These are phyloP conservation scores for Polyplosphaeria fusca DNA, from an alignment of 495 filamentous ascomycete genomes.

Conservation along the genomic window DNA sequence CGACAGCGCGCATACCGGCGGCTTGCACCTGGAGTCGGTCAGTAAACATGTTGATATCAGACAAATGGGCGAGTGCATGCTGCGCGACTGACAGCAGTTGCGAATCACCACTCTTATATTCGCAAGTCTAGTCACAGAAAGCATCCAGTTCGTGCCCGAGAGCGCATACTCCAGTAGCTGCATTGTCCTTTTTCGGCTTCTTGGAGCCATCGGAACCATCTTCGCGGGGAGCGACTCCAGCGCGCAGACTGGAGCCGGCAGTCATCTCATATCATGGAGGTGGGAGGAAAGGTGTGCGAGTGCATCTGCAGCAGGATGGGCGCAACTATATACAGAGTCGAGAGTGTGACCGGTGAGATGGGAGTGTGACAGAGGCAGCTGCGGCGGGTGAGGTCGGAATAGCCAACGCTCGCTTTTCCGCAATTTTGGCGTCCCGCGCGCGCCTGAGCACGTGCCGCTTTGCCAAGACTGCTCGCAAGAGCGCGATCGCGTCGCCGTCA, in stretches of 20 bases:
- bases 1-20: slow-evolving; percentile 74
- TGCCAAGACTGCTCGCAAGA: slow-evolving; percentile 2
- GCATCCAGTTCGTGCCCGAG: no score
- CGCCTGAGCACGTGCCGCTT: neutral
- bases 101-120: no score
- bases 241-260: slow-evolving; percentile 16
- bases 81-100: no score
- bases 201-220: neutral
- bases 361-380: no score
- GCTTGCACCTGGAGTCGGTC: no score
- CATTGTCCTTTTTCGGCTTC: slow-evolving; percentile 9
- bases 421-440: neutral
- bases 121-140: no score
- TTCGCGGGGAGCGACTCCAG: slow-evolving; percentile 23
- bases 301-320: neutral
- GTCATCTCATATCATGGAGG: slow-evolving; percentile 27
- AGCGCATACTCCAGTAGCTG: slow-evolving; percentile 15
- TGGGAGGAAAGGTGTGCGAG: neutral
- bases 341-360: neutral
- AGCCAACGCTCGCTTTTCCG: no score
- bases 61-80: no score
- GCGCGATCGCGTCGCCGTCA: slow-evolving; percentile 2
- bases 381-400: no score
- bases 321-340: neutral
- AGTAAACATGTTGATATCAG: no score